Conservation (phyloP, 129 eudicot species). For the Flaveria ramosissima region DNA sequence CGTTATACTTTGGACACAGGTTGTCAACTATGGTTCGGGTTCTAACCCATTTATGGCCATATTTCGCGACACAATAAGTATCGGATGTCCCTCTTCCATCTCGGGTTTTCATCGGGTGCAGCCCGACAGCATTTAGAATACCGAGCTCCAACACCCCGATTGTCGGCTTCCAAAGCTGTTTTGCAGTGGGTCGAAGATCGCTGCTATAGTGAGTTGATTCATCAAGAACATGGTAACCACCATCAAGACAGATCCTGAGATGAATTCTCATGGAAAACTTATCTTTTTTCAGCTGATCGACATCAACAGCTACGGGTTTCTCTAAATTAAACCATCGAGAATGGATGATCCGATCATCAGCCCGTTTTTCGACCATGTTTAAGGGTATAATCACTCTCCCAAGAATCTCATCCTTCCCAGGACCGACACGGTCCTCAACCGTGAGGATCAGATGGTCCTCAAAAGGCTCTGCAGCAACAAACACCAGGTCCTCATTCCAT, state of each 20-base stretch:
- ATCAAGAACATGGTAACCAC: slow-evolving; percentile 96
- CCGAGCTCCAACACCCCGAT: slow-evolving; percentile 92
- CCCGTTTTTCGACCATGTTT: slow-evolving; percentile 81
- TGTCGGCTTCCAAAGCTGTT: slow-evolving; percentile 90
- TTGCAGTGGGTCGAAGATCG: slow-evolving; percentile 98
- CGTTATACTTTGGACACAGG: slow-evolving; percentile 77
- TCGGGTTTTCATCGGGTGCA: slow-evolving; percentile 94
- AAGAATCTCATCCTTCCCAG: slow-evolving; percentile 91
- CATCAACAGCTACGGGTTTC: slow-evolving; percentile 79
- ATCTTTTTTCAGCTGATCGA: slow-evolving; percentile 87
- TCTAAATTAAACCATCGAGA: slow-evolving; percentile 93
- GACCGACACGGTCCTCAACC: slow-evolving; percentile 97
- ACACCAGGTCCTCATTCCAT: slow-evolving; percentile 88
- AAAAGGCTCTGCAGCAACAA: slow-evolving; percentile 97
- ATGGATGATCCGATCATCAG: slow-evolving; percentile 85
- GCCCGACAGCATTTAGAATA: slow-evolving; percentile 77
- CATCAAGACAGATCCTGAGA: slow-evolving; percentile 84
- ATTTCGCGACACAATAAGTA: slow-evolving; percentile 93
- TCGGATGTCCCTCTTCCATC: slow-evolving; percentile 90
- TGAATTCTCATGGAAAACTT: slow-evolving; percentile 87
- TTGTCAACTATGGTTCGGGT: slow-evolving; percentile 88
- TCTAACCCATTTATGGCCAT: slow-evolving; percentile 93
- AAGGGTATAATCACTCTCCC: slow-evolving; percentile 85
- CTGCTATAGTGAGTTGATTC: slow-evolving; percentile 93
- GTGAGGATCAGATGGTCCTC: slow-evolving; percentile 88